A percentile compares a stretch with the other conserved stretches of the same genome.
phyloP scores from a whole-genome alignment of 768 basidiomycete genomes.

The Suillus hirtellus region DNA sequence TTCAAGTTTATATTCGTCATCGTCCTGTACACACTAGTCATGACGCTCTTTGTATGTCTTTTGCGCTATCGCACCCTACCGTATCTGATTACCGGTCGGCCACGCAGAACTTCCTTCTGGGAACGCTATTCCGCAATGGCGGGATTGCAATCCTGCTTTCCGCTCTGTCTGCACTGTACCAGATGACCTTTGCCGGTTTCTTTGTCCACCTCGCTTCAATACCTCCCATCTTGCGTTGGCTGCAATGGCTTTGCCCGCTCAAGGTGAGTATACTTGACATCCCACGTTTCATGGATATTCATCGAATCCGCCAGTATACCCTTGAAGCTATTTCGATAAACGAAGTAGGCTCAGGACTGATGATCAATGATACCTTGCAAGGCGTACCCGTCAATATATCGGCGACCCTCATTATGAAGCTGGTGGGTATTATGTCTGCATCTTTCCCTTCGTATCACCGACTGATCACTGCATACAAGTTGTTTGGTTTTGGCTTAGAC shows the following conservation, averaged over 20 bases:
- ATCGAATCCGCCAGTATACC: slow-evolving; percentile 40
- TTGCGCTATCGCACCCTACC: neutral
- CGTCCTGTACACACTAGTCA: slow-evolving; percentile 78
- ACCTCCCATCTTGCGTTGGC: slow-evolving; percentile 90
- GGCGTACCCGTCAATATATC: slow-evolving; percentile 84
- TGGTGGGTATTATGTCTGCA: slow-evolving; percentile 47
- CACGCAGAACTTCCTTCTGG: slow-evolving; percentile 86
- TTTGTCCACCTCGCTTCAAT: slow-evolving; percentile 86
- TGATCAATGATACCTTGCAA: slow-evolving; percentile 75
- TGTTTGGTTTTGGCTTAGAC: slow-evolving; percentile 82
- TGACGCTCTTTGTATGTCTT: slow-evolving; percentile 78
- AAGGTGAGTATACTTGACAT: slow-evolving; percentile 39
- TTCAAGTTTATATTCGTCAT: slow-evolving; percentile 96
- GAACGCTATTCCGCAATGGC: slow-evolving; percentile 78
- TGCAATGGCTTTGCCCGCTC: slow-evolving; percentile 87
- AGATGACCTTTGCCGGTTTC: slow-evolving; percentile 91
- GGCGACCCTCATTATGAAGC: slow-evolving; percentile 82
- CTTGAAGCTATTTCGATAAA: slow-evolving; percentile 90
- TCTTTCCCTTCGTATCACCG: neutral
- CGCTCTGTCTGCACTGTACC: slow-evolving; percentile 71
- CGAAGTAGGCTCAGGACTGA: slow-evolving; percentile 85
- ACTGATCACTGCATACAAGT: slow-evolving; percentile 34
- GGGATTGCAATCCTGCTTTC: slow-evolving; percentile 91
- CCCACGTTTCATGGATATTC: neutral
- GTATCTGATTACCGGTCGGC: neutral